Evolutionary conservation across 2,329 filamentous ascomycete genomes (phyloP).

Genomic region (Karstenula rhodostoma): DNA sequence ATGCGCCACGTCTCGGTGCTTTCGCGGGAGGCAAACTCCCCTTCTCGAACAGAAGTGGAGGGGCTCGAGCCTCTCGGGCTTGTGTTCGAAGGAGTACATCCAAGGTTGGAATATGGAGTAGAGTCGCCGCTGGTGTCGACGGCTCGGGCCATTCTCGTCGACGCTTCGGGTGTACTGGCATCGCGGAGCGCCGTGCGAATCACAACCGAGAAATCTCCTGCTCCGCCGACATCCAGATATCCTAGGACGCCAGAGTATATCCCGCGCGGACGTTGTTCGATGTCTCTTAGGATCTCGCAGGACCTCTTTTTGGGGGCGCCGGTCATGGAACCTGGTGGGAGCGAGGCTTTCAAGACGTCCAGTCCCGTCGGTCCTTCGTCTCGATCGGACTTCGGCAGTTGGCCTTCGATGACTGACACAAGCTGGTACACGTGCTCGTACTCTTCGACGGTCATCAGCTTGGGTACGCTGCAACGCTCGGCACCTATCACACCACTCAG

Average conservation of each 20-base stretch:
- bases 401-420: conserved; percentile 82
- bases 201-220: conserved; percentile 85
- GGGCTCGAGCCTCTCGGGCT: conserved; percentile 7
- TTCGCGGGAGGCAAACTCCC: neutral
- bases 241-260: conserved; percentile 87
- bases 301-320: conserved; percentile 90
- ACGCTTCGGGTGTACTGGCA: conserved; percentile 20
- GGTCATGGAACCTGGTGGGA: conserved; percentile 92
- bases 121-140: conserved; percentile 1
- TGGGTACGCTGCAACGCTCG: conserved; percentile 73
- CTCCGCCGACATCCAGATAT: conserved; percentile 81
- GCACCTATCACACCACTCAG: conserved; percentile 80
- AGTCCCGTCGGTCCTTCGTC: conserved; percentile 56
- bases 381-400: conserved; percentile 11
- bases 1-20: conserved; percentile 69
- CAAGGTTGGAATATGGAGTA: conserved; percentile 1
- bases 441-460: conserved; percentile 83
- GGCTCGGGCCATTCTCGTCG: neutral
- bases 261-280: conserved; percentile 73
- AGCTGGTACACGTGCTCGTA: conserved; percentile 85
- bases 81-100: neutral
- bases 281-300: conserved; percentile 75
- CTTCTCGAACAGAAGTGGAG: conserved; percentile 6
- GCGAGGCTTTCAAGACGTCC: conserved; percentile 74
- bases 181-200: conserved; percentile 76